Evolutionary conservation across 352 stramenopile genomes (phyloP), one percentile per base, ranked within the genome.

Genomic region (Phytophthora citricola): DNA sequence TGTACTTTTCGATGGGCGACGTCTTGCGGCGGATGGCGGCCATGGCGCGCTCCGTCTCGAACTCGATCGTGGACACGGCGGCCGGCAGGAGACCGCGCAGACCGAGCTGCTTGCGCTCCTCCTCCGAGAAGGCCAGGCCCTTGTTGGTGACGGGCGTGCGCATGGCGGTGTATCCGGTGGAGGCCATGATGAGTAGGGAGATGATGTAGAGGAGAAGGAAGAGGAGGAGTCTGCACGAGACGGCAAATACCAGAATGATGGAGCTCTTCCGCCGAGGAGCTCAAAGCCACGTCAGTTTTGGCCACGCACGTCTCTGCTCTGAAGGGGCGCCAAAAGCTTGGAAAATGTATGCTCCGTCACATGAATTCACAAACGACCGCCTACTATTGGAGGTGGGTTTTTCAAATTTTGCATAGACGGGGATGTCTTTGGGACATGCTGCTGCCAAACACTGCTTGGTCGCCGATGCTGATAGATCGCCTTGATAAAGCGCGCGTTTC

Each of bases 1-100:
- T 79, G 81, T 98, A 96, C 82, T 99, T 98, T 40, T 92, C 82
- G 41, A 99, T 92, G 51, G 89, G 86, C 22, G 81, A 94, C 24
- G 76, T 55, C 69, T 96, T 94, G 46, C 75, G 83, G 55, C 94
- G 83, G 31, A 99, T 74, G 62, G 91, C 81, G 49, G 84, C 55
- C 45, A 98, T 79, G 26, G 97, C 92, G 26, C 92, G 82, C 64
- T 96, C 75, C 58, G 91, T 93, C 72, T 98, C 94, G 9, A 96
- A 71, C 56, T 94, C 73, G 46, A 95, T 91, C 29, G 92, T 92
- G 32, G 87, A 78, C 51, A 95, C 77, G 31, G 78, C 86, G 5
- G 83, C 81, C 9, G 96, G 96, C 31, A 99, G 53, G 26, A 99
- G 78, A n/a, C 96, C 96, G 39, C 90, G 89, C 41, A 98, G 87